Evolutionary conservation across 1,284 basidiomycete genomes (phyloP), one percentile per base, ranked within the genome.

Genomic region (Sanghuangporus baumii): DNA sequence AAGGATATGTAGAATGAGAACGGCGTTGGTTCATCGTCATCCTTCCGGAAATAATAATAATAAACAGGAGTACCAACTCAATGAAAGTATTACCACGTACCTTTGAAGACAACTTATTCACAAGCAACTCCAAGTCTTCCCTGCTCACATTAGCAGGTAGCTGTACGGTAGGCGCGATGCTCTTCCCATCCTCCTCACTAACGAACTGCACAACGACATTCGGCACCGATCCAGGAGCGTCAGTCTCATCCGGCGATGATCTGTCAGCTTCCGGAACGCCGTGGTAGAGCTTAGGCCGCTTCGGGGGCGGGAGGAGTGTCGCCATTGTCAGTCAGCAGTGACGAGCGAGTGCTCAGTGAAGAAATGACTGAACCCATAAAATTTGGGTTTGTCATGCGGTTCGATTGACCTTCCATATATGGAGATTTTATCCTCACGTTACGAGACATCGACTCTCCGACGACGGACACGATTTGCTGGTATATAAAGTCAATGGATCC

Each of bases 201-300:
- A 94, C 88, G 73, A 97, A 96, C 72, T 96, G 93, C 20, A 96
- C 93, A 16, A 96, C 84, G 64, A 97, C 77, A 66, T 88, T 89
- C 0, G 84, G 82, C 2, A 82, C 81, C 6, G 85, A 81, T 62
- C 79, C 75, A 14, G 26, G 26, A 31, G 26, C 26, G 3, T 3
- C 26, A 3, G 9, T 46, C n/a, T 76, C 75, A 2, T 76, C 73
- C 65, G 84, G 83, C 7, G 43, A 46, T n/a, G 43, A 8, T 63
- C 82, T 81, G 50, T 79, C 81, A 55, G 88, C 88, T 66, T 85
- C 83, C 63, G 85, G 81, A 0, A 87, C 73, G 9, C 89, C 87
- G 69, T 93, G 88, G 71, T 90, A 88, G 23, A 89, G 80, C 73
- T 93, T 93, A 71, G 88, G 83, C 66, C 93, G 81, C 76, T 94